phyloP scores from a whole-genome alignment of 1,284 basidiomycete species.

The Boletus mariae region DNA sequence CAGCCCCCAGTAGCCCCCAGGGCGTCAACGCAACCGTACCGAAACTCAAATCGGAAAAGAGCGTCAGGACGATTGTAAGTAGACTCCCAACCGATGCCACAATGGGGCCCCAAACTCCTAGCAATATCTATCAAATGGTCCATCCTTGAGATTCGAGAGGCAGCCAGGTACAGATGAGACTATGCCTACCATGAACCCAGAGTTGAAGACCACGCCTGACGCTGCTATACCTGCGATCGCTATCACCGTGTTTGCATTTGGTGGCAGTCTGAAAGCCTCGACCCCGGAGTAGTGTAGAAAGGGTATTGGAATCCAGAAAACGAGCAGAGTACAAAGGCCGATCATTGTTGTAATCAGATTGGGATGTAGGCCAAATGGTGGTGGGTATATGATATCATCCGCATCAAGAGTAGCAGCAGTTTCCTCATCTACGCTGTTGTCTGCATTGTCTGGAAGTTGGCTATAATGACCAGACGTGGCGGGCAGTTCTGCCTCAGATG shows the following conservation, averaged over 20 bases:
- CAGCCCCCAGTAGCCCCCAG: conserved; percentile 65
- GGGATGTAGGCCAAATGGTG: conserved; percentile 75
- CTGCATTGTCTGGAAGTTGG: conserved; percentile 38
- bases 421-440: conserved; percentile 22
- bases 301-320: conserved; percentile 73
- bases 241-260: conserved; percentile 38
- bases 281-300: conserved; percentile 57
- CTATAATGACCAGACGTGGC: conserved; percentile 41
- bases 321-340: conserved; percentile 58
- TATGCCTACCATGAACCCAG: conserved; percentile 65
- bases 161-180: neutral
- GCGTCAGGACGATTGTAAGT: conserved; percentile 79
- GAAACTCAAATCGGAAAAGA: conserved; percentile 67
- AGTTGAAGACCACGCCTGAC: conserved; percentile 71
- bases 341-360: conserved; percentile 70
- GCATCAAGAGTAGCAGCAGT: conserved; percentile 4
- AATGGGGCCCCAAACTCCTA: conserved; percentile 82
- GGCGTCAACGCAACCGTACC: conserved; percentile 56
- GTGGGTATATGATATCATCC: conserved; percentile 44
- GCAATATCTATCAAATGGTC: conserved; percentile 50
- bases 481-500: conserved; percentile 51
- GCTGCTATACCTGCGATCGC: conserved; percentile 61
- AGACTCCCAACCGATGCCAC: conserved; percentile 80
- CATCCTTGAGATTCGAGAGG: conserved; percentile 5
- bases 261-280: conserved; percentile 60